Conservation (phyloP, 2,329 filamentous ascomycete species). For the Huntiella moniliformis region DNA sequence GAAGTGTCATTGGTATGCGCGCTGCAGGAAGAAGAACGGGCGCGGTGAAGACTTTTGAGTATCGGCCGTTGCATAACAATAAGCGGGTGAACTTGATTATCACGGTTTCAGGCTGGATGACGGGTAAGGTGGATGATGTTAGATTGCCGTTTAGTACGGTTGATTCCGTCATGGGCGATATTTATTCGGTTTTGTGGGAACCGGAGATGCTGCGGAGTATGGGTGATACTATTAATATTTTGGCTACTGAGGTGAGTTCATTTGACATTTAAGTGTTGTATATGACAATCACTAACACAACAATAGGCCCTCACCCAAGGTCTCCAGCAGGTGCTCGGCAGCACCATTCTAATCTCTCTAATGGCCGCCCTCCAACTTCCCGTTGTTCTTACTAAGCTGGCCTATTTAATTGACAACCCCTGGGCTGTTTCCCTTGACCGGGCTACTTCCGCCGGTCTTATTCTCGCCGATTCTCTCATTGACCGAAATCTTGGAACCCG, state of each 20-base stretch:
- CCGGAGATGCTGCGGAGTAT: slow-evolving; percentile 95
- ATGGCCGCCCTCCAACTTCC: slow-evolving; percentile 92
- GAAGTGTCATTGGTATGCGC: slow-evolving; percentile 66
- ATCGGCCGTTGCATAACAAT: slow-evolving; percentile 90
- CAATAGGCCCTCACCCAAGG: slow-evolving; percentile 77
- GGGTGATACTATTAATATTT: slow-evolving; percentile 95
- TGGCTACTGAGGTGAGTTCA: slow-evolving; percentile 74
- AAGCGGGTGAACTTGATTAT: slow-evolving; percentile 92
- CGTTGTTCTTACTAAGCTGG: slow-evolving; percentile 76
- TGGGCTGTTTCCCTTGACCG: slow-evolving; percentile 94
- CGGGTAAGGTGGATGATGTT: slow-evolving; percentile 90
- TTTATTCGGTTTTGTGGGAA: slow-evolving; percentile 95
- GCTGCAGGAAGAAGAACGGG: slow-evolving; percentile 79
- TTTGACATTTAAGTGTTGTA: background rate
- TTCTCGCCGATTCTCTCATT: slow-evolving; percentile 83
- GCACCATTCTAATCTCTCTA: slow-evolving; percentile 67
- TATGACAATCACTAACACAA: background rate
- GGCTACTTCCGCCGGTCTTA: slow-evolving; percentile 72
- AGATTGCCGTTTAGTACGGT: slow-evolving; percentile 90
- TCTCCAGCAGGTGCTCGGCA: slow-evolving; percentile 83
- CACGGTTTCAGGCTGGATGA: slow-evolving; percentile 96
- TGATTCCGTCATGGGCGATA: slow-evolving; percentile 92
- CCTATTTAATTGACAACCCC: slow-evolving; percentile 94
- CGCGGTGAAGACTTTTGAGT: slow-evolving; percentile 90
- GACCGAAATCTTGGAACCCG: slow-evolving; percentile 80